Evolutionary conservation across 768 basidiomycete species (phyloP), one percentile per base, ranked within the genome.

Genomic region (Lanmaoa rubissima): DNA sequence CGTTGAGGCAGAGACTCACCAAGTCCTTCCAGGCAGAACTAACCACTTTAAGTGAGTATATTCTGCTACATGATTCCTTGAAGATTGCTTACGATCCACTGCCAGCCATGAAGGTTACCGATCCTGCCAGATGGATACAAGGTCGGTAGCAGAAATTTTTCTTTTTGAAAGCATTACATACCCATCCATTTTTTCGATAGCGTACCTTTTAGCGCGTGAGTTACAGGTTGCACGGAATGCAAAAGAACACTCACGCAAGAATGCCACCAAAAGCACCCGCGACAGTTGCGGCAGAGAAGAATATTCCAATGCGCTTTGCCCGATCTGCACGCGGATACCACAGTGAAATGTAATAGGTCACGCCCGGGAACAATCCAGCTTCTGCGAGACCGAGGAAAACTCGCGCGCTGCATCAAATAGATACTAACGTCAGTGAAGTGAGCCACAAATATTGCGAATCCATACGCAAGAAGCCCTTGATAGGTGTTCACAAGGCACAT

Each of bases 261-360:
- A 82, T 64, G 36, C 83, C 82, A 47, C 82, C 80, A 67, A 74
- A 83, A 58, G 73, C 70, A 48, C 78, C 84, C 17, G 83, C 78
- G 35, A 81, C 62, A 0, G 82, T 84, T 13, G 84, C 83, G 32
- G 83, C 82, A 17, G 80, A 79, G 68, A 84, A 85, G 75, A 87
- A 86, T 31, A 87, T 40, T 13, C 85, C 82, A 53, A 85, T 77
- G 28, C 85, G 79, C 62, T 70, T 72, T 17, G 81, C 83, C 43
- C 84, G 78, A 62, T 87, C 85, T 51, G 73, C 72, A 36, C 80
- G 74, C 11, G 82, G 77, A 64, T 89, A 83, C 85, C 85, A 87
- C 48, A 82, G 67, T 12, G 81, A 82, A 43, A 84, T 71, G 41
- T 74, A 77, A 53, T 78, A 81, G 2, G 72, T 73, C 53, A 78